Evolutionary conservation across 495 filamentous ascomycete genomes (phyloP), one percentile per base, ranked within the genome.

Genomic region (Hypomontagnella monticulosa): DNA sequence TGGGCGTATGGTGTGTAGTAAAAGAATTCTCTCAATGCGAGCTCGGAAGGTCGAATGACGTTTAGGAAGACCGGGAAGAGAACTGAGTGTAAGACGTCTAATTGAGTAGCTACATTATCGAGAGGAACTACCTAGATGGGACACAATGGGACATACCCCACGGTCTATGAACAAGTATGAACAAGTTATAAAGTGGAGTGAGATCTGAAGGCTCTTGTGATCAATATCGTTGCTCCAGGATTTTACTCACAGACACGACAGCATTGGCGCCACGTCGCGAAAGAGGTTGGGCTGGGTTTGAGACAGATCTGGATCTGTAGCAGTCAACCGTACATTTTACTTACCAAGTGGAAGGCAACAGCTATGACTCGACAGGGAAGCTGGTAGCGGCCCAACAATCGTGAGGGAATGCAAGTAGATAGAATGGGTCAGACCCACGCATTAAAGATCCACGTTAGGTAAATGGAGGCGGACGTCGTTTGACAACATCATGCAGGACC

Each of bases 211-310:
- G 77, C 74, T 71, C 73, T 73, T 76, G 71, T 77, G 76, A 79
- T 76, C 73, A 75, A 70, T 74, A 73, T 78, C 74, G 71, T 76
- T 76, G 76, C 76, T 67, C 50, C 36, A 54, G 46, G 66, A 52
- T 43, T 43, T 69, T 69, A 78, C 77, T 79, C 78, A 79, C 61
- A 62, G 71, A 72, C 56, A 44, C 34, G 63, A 66, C 50, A 71
- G 73, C 61, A 80, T 72, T 80, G 75, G 80, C 76, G 80, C 81
- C 81, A 85, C 81, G 81, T 83, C 78, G 79, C 77, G 75, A 75
- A 57, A 66, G 70, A 72, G 76, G 50, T 78, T 74, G 77, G 74
- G 71, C 63, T 54, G 57, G 56, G 67, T 57, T 63, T 59, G 54
- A 67, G 46, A 54, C 57, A 61, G 66, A 74, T 69, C 65, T 68